Base-by-base conservation (phyloP, 371 early-diverging fungal species). In the Rhizopus sp. region DNA sequence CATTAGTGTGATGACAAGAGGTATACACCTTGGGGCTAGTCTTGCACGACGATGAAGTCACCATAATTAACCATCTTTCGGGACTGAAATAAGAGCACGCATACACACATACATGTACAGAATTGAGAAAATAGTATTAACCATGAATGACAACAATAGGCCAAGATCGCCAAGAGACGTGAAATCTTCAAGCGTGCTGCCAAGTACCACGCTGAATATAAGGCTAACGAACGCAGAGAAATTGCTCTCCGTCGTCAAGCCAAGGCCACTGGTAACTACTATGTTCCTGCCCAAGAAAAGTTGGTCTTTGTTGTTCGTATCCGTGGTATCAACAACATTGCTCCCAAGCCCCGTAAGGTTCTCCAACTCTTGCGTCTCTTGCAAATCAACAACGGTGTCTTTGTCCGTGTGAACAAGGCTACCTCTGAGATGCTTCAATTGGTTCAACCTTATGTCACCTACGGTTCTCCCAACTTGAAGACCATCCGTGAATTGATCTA, bases 271-370 rank as follows among this genome's bases (percentile, higher is more conserved):
- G 93, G 92, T 62, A 85, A 85, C 82, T 95, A 88, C 86, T 96
- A 91, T 78, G 94, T 97, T 49, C 88, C 94, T 44, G 92, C 91
- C 62, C 92, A n/a, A n/a, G n/a, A n/a, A n/a, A n/a, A n/a, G n/a
- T n/a, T n/a, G n/a, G n/a, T n/a, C n/a, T n/a, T n/a, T n/a, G n/a
- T n/a, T 63, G 81, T 96, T 81, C 93, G 90, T 73, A 91, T 91
- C 76, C 90, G 91, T 81, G 92, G 85, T 81, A 91, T 95, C 88
- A 94, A 93, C 91, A 94, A 95, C 85, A 87, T 97, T 62, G 86
- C 98, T n/a, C 99, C 99, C 79, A 98, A 95, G 90, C 93, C 96
- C 66, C 88, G 95, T 75, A 98, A 98, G 90, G 94, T 96, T 62
- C 89, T 99, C 62, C 95, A 98, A 83, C 85, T 97, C 59, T 80